Evolutionary conservation across 768 basidiomycete genomes (phyloP).

Genomic region (Tulasnella sp.): DNA sequence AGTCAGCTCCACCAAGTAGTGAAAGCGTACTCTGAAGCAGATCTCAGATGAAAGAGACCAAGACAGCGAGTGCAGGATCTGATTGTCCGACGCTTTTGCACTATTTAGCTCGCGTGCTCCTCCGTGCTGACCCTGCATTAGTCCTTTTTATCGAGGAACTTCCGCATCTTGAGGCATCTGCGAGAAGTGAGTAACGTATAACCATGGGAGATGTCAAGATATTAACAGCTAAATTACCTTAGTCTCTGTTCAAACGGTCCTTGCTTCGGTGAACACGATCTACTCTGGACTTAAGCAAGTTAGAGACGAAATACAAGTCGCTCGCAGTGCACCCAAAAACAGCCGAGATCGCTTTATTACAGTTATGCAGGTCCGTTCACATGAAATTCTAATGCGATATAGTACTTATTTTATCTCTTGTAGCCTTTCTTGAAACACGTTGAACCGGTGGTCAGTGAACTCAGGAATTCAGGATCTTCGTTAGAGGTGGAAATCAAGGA

Average conservation of each 20-base stretch:
- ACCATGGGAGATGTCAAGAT: not conserved
- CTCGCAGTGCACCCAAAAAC: conserved; percentile 26
- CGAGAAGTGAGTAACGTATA: conserved; percentile 43
- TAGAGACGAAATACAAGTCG: conserved; percentile 39
- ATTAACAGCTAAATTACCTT: not conserved
- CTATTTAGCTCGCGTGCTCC: conserved; percentile 65
- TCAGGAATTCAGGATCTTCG: conserved; percentile 44
- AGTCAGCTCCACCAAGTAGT: too few species aligned
- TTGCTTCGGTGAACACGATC: conserved; percentile 46
- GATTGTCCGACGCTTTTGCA: conserved; percentile 85
- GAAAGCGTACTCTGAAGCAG: not conserved
- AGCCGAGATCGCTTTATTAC: conserved; percentile 44
- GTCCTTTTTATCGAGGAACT: conserved; percentile 67
- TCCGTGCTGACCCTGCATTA: conserved; percentile 51
- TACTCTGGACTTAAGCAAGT: conserved; percentile 44
- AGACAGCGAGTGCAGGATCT: conserved; percentile 49
- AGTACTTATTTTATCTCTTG: conserved; percentile 1
- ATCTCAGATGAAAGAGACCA: conserved; percentile 23
- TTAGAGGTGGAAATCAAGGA: conserved; percentile 49
- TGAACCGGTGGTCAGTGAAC: conserved; percentile 42
- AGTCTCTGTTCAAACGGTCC: conserved; percentile 65
- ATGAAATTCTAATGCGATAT: not conserved
- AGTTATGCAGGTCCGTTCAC: conserved; percentile 60
- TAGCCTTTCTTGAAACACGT: conserved; percentile 43
- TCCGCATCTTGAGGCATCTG: conserved; percentile 69